Conservation (phyloP, 768 basidiomycete genomes). For the Leucosporidium yakuticum region DNA sequence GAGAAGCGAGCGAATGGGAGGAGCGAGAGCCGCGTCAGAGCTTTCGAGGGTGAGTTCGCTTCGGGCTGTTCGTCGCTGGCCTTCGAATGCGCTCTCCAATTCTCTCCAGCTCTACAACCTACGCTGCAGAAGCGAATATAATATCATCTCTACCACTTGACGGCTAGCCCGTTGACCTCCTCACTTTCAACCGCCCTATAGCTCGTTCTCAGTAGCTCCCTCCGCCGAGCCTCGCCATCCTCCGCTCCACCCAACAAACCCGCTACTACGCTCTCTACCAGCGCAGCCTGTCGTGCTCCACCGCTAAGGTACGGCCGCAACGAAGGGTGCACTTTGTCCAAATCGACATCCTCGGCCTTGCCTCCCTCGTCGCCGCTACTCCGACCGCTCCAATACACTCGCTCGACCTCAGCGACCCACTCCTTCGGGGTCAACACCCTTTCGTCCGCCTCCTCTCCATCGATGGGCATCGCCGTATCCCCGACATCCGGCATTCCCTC, state of each 20-base stretch:
- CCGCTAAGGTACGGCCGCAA: constrained; percentile 17
- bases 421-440: constrained; percentile 35
- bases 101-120: too few species aligned
- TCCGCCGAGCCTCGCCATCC: background rate
- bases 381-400: constrained; percentile 30
- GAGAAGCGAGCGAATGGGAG: too few species aligned
- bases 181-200: constrained; percentile 37
- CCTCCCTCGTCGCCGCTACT: background rate
- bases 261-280: background rate
- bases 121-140: too few species aligned
- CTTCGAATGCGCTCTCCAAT: too few species aligned
- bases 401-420: constrained; percentile 38
- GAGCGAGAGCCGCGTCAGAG: too few species aligned
- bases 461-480: constrained; percentile 18
- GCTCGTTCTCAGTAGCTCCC: constrained; percentile 30
- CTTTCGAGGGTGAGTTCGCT: too few species aligned
- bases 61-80: too few species aligned
- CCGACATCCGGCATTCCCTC: constrained; percentile 37
- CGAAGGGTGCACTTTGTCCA: constrained; percentile 5
- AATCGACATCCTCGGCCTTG: background rate
- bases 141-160: constrained; percentile 31
- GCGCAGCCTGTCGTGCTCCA: background rate
- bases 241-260: constrained; percentile 5
- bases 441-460: constrained; percentile 12
- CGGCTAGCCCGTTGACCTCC: constrained; percentile 40